Conservation (phyloP, 768 basidiomycete species). For the Trametes elegans region DNA sequence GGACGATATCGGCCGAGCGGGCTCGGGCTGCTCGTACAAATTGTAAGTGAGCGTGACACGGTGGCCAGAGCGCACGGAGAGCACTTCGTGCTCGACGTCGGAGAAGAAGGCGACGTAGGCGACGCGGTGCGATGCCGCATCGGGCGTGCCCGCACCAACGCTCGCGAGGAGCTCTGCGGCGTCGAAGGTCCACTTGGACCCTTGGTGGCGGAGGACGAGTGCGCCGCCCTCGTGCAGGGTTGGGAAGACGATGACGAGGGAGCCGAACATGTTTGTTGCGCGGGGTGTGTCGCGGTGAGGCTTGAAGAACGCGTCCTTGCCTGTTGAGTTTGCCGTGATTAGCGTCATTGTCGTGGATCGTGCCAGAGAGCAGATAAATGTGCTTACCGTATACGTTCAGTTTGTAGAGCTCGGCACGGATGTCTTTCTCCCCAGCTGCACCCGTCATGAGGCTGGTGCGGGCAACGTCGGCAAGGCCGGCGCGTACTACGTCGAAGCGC, state of each 20-base stretch:
- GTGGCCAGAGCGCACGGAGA: constrained; percentile 38
- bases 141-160: no score
- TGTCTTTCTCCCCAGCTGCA: background rate
- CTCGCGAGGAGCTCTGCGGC: constrained; percentile 27
- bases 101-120: constrained; percentile 43
- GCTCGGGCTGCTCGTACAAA: constrained; percentile 26
- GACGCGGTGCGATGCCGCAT: constrained; percentile 33
- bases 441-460: background rate
- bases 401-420: constrained; percentile 14
- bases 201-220: constrained; percentile 32
- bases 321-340: constrained; percentile 21
- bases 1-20: background rate
- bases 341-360: background rate
- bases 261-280: constrained; percentile 44
- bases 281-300: constrained; percentile 48
- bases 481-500: constrained; percentile 9
- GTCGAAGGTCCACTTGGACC: constrained; percentile 37
- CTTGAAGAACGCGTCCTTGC: constrained; percentile 46
- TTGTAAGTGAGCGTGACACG: constrained; percentile 48
- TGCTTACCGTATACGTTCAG: constrained; percentile 25
- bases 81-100: constrained; percentile 46
- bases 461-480: constrained; percentile 5
- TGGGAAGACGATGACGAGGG: constrained; percentile 50
- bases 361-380: background rate
- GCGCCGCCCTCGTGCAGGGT: constrained; percentile 44